Base-by-base conservation (phyloP, 2,329 filamentous ascomycete genomes). In the Diaporthe sp. region DNA sequence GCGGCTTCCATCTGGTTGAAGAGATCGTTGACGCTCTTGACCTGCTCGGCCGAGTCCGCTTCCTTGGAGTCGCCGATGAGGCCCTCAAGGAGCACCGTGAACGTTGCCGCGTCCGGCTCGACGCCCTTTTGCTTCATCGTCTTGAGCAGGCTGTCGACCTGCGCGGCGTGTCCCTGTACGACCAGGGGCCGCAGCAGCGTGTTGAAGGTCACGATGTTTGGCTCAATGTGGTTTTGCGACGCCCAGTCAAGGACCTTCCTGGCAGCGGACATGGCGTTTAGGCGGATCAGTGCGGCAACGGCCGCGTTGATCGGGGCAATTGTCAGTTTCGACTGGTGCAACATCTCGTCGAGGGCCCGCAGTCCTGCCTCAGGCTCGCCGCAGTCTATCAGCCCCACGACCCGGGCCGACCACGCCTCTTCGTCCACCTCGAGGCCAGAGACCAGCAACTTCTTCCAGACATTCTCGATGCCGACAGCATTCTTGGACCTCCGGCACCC, bases 231-330 rank as follows among this genome's bases (percentile, higher is more conserved):
- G 61, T 91, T 87, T 51, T 84, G 83, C 25, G 86, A 85, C 2
- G 92, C 91, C 88, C 92, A 94, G 13, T 82, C 80, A 5, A 95
- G 85, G 12, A 94, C 85, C 25, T 86, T 84, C 37, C 87, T 84
- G 28, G 91, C 90, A 4, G 87, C 86, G 2, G 85, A 83, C 42
- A 86, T 81, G 77, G 90, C 87, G 63, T 83, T 79, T n/a, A 83
- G 82, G 4, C 84, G 84, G 9, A 94, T 84, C 20, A 96, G 84
- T 3, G 90, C 92, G n/a, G 88, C 87, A 68, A 96, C 86, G 15
- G 91, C 92, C 10, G 92, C 90, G 80, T 97, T 96, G 83, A 97
- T 86, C 1, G 92, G 89, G 73, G 88, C 89, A 63, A 92, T 90
- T 6, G 75, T 63, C 6, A 61, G 49, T 17, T 74, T 75, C 13